Evolutionary conservation across 306 rosid species (phyloP).

Genomic region (Ceratonia siliqua): DNA sequence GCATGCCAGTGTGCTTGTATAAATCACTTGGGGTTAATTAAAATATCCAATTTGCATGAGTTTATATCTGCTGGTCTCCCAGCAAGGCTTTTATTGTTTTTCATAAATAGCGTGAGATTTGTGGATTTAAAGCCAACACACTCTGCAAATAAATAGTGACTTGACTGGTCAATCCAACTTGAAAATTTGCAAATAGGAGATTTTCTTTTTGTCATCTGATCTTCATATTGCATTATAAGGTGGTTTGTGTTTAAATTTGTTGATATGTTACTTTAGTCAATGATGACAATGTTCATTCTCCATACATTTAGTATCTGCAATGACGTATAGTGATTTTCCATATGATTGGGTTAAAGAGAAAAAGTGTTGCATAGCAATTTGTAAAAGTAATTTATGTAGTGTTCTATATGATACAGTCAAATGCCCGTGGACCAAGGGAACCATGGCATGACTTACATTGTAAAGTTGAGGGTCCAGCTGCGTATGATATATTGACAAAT

Average conservation of each 20-base stretch:
- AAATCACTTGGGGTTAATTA: no score
- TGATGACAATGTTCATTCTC: neutral
- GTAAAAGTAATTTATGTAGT: neutral
- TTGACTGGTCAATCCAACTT: neutral
- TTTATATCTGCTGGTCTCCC: no score
- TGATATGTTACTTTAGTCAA: neutral
- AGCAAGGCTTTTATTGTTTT: neutral
- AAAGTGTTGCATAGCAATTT: slow-evolving; percentile 1
- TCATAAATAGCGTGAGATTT: neutral
- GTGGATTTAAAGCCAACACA: neutral
- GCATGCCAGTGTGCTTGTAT: neutral
- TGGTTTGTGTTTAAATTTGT: neutral
- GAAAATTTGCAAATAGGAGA: neutral
- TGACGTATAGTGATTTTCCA: neutral
- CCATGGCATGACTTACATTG: slow-evolving; percentile 68
- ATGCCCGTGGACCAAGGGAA: slow-evolving; percentile 56
- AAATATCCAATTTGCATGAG: no score
- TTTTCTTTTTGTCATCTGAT: neutral
- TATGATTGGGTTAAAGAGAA: neutral
- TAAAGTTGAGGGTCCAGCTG: slow-evolving; percentile 83
- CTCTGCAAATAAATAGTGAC: neutral
- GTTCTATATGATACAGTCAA: slow-evolving; percentile 41
- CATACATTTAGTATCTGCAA: neutral
- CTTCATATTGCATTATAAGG: neutral
- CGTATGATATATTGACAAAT: slow-evolving; percentile 68